These are phyloP conservation scores for Xylogone sp. DNA, from an alignment of 2,329 filamentous ascomycete genomes.

Conservation along the genomic window DNA sequence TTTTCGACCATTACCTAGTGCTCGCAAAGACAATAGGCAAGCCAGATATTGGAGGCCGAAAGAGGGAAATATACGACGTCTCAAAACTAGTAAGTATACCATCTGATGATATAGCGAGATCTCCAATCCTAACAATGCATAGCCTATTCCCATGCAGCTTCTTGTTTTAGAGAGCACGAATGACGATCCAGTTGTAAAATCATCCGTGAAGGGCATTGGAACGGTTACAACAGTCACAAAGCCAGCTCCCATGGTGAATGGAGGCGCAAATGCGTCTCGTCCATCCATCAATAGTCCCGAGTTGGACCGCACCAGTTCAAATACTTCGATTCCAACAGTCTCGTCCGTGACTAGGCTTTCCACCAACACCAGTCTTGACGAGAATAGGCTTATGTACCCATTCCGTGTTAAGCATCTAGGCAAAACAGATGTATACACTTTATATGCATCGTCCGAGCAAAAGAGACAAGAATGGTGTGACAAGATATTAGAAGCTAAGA, in stretches of 20 bases:
- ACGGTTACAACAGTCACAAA: constrained; percentile 59
- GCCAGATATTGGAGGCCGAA: constrained; percentile 67
- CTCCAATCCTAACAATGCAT: constrained; percentile 42
- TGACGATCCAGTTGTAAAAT: constrained; percentile 86
- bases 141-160: constrained; percentile 95
- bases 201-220: constrained; percentile 49
- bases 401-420: constrained; percentile 96
- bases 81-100: constrained; percentile 69
- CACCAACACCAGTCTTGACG: constrained; percentile 44
- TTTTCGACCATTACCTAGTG: constrained; percentile 97
- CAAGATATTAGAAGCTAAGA: constrained; percentile 94
- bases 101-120: neutral
- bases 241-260: constrained; percentile 57
- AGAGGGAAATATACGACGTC: constrained; percentile 83
- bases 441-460: constrained; percentile 76
- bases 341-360: constrained; percentile 40
- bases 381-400: constrained; percentile 63
- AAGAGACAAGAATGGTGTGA: constrained; percentile 85
- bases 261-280: constrained; percentile 47
- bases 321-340: constrained; percentile 57
- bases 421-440: constrained; percentile 78
- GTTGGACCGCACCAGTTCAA: constrained; percentile 66
- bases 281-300: constrained; percentile 30
- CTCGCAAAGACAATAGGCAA: constrained; percentile 74
- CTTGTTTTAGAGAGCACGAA: constrained; percentile 88